Conservation (phyloP, 2,329 filamentous ascomycete genomes). For the Hyphodiscus sp. region DNA sequence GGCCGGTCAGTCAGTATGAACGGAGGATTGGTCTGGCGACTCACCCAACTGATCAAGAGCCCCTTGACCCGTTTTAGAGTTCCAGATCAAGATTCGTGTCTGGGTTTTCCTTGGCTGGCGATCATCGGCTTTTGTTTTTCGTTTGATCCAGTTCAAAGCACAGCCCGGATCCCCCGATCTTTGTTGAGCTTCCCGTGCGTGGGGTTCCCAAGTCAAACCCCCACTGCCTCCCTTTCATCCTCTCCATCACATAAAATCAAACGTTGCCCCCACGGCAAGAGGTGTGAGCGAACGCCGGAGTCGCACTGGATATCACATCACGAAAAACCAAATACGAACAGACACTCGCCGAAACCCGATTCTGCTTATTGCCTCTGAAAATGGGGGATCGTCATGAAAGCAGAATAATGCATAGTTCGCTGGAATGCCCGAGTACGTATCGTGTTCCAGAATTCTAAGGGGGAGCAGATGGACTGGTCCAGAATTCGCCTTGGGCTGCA, state of each 20-base stretch:
- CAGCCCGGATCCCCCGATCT: not conserved
- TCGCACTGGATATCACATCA: not conserved
- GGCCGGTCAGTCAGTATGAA: not conserved
- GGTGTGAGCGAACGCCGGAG: not conserved
- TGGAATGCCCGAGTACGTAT: not conserved
- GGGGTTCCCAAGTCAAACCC: too few relatives aligned
- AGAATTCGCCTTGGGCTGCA: not conserved
- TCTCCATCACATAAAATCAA: not conserved
- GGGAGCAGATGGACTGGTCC: not conserved
- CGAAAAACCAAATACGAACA: not conserved
- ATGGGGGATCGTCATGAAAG: not conserved
- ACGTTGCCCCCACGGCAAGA: not conserved
- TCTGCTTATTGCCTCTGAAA: not conserved
- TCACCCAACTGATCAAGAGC: not conserved
- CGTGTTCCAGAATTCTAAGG: not conserved
- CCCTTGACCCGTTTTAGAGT: not conserved
- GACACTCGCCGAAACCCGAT: not conserved
- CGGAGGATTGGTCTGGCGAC: not conserved
- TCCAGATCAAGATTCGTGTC: not conserved
- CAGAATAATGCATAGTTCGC: too few relatives aligned
- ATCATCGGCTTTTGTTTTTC: not conserved
- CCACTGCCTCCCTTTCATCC: not conserved
- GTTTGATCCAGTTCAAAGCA: not conserved
- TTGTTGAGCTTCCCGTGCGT: too few relatives aligned
- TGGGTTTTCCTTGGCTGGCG: not conserved